A percentile compares a stretch with the other conserved stretches of the same genome.
Evolutionary conservation across 2,329 filamentous ascomycete species (phyloP).

Genomic region (Neocatenulostroma microsporum): DNA sequence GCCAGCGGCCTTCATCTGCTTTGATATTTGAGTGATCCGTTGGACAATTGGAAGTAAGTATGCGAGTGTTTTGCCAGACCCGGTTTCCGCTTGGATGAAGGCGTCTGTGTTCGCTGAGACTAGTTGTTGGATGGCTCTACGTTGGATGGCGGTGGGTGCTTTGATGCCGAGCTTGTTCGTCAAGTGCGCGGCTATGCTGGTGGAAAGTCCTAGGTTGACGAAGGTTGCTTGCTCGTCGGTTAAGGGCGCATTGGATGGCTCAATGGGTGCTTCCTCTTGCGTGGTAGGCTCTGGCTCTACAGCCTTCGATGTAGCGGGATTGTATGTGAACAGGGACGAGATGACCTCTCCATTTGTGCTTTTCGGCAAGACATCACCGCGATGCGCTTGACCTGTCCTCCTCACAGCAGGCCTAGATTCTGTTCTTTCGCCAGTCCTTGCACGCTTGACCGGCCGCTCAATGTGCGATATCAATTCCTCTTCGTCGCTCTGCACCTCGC

Average conservation of each 20-base stretch:
- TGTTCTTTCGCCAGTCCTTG: slow-evolving; percentile 12
- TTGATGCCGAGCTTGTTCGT: slow-evolving; percentile 79
- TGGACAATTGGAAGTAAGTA: slow-evolving; percentile 91
- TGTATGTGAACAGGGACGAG: slow-evolving; percentile 87
- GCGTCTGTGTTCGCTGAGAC: slow-evolving; percentile 76
- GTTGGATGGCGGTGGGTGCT: slow-evolving; percentile 89
- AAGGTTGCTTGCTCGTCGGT: slow-evolving; percentile 79
- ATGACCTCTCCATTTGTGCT: slow-evolving; percentile 48
- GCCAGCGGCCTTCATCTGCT: slow-evolving; percentile 36
- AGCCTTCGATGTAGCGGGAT: slow-evolving; percentile 57
- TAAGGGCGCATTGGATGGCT: slow-evolving; percentile 85
- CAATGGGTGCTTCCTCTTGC: slow-evolving; percentile 44
- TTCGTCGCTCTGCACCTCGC: slow-evolving; percentile 14
- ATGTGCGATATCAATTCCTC: slow-evolving; percentile 15
- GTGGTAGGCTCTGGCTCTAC: too few relatives aligned
- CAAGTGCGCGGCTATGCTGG: slow-evolving; percentile 71
- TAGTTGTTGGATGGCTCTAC: slow-evolving; percentile 74
- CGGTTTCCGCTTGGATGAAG: slow-evolving; percentile 94
- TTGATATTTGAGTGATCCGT: slow-evolving; percentile 68
- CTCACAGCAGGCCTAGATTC: slow-evolving; percentile 2
- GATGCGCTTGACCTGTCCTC: slow-evolving; percentile 1
- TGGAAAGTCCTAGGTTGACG: slow-evolving; percentile 73
- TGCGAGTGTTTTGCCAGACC: slow-evolving; percentile 94
- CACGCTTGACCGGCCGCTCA: slow-evolving; percentile 12
- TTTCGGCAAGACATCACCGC: slow-evolving; percentile 12